Conservation (phyloP, 148 eudicot species). For the Chenopodium quinoa region DNA sequence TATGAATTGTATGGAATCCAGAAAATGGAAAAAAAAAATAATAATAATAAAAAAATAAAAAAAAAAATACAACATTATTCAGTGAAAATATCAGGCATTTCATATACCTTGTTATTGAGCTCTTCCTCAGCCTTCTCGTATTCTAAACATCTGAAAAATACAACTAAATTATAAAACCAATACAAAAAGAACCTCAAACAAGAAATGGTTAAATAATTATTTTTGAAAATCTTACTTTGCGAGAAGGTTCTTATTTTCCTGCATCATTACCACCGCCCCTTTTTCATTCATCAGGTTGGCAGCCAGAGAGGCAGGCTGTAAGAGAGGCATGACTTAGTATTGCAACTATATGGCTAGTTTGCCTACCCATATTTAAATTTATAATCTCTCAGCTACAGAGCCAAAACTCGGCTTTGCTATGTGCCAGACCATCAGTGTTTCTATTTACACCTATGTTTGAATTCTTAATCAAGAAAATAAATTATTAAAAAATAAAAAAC, state of each 20-base stretch:
- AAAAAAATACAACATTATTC: too few relatives aligned
- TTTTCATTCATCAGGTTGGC: conserved; percentile 1
- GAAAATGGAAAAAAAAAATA: too few relatives aligned
- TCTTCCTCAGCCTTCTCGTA: conserved; percentile 8
- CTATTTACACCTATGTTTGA: not conserved
- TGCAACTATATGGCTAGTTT: not conserved
- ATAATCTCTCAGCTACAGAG: too few relatives aligned
- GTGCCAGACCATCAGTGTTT: not conserved
- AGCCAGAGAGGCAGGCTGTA: conserved; percentile 11
- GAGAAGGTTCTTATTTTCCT: conserved; percentile 11
- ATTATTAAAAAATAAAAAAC: too few relatives aligned
- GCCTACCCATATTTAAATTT: too few relatives aligned
- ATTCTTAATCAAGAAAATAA: too few relatives aligned
- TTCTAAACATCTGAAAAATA: not conserved
- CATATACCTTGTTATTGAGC: conserved; percentile 21
- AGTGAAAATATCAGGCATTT: not conserved
- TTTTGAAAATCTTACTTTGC: conserved; percentile 16
- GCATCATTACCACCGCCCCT: not conserved
- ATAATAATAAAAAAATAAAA: too few relatives aligned
- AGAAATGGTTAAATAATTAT: not conserved
- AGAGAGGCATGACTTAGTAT: not conserved
- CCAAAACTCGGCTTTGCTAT: not conserved
- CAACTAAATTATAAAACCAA: not conserved
- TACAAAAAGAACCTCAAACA: not conserved
- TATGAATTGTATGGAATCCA: too few relatives aligned